Conservation (phyloP, 2,329 filamentous ascomycete species). For the Colletotrichum karsti region DNA sequence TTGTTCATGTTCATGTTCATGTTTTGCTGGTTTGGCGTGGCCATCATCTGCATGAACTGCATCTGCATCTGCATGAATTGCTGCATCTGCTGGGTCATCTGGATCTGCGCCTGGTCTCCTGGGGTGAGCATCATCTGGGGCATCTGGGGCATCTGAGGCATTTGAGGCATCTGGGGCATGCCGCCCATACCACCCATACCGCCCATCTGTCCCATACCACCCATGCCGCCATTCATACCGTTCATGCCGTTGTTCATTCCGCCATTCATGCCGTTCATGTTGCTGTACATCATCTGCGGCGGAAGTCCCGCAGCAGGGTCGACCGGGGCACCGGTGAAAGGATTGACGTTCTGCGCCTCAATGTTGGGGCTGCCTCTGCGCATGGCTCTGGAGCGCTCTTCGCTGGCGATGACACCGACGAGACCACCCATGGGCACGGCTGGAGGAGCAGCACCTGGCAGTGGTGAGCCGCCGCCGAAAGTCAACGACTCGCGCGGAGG, state of each 20-base stretch:
- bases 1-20: conserved; percentile 31
- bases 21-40: conserved; percentile 46
- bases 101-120: conserved; percentile 78
- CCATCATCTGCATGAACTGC: conserved; percentile 92
- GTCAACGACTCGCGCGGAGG: conserved; percentile 78
- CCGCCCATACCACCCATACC: conserved; percentile 40
- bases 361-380: conserved; percentile 80
- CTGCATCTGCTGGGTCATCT: conserved; percentile 85
- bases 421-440: conserved; percentile 76
- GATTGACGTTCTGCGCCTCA: conserved; percentile 55
- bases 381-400: conserved; percentile 82
- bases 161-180: conserved; percentile 25
- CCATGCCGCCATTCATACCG: conserved; percentile 3
- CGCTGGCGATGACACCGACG: conserved; percentile 86
- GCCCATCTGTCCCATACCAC: conserved; percentile 39
- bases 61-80: conserved; percentile 95
- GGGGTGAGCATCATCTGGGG: conserved; percentile 61
- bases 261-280: conserved; percentile 33
- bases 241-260: conserved; percentile 9
- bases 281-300: conserved; percentile 49
- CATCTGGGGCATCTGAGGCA: conserved; percentile 21
- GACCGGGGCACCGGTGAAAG: conserved; percentile 48
- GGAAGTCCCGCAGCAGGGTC: conserved; percentile 61
- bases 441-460: conserved; percentile 47
- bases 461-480: conserved; percentile 66